These are phyloP conservation scores for Alternaria viburni DNA, from an alignment of 2,329 filamentous ascomycete genomes.

Conservation along the genomic window DNA sequence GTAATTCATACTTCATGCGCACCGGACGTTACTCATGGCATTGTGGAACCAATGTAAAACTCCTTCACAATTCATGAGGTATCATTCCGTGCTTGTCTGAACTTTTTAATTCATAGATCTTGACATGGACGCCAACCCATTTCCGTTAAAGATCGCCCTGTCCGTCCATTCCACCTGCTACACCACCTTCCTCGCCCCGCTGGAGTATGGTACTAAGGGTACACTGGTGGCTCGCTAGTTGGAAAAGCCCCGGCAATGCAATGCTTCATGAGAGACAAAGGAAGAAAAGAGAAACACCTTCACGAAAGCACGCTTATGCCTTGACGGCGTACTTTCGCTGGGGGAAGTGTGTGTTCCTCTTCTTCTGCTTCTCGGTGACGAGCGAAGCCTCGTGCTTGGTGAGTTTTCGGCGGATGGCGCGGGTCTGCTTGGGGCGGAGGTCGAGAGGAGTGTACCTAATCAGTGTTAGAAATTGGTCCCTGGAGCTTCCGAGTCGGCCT, in stretches of 20 bases:
- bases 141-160: conserved; percentile 48
- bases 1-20: not conserved
- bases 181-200: conserved; percentile 40
- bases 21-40: not conserved
- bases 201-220: conserved; percentile 47
- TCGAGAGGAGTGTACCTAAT: conserved; percentile 85
- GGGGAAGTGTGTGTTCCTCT: conserved; percentile 94
- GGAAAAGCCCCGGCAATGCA: conserved; percentile 50
- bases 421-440: conserved; percentile 97
- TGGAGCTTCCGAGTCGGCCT: conserved; percentile 2
- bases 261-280: conserved; percentile 50
- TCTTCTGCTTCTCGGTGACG: conserved; percentile 93
- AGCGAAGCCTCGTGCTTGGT: conserved; percentile 87
- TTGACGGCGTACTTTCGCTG: conserved; percentile 99
- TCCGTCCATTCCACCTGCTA: conserved; percentile 38
- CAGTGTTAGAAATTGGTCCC: conserved; percentile 28
- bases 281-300: conserved; percentile 45
- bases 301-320: conserved; percentile 61
- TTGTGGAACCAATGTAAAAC: not conserved
- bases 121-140: conserved; percentile 50
- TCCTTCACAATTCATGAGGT: conserved; percentile 22
- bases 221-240: conserved; percentile 49
- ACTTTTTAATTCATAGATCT: conserved; percentile 52
- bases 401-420: conserved; percentile 94
- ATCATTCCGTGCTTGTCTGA: conserved; percentile 37